A percentile compares a stretch with the other conserved stretches of the same genome.
These are phyloP conservation scores for Penicillium longicatenatum DNA, from an alignment of 495 filamentous ascomycete genomes.

Conservation along the genomic window DNA sequence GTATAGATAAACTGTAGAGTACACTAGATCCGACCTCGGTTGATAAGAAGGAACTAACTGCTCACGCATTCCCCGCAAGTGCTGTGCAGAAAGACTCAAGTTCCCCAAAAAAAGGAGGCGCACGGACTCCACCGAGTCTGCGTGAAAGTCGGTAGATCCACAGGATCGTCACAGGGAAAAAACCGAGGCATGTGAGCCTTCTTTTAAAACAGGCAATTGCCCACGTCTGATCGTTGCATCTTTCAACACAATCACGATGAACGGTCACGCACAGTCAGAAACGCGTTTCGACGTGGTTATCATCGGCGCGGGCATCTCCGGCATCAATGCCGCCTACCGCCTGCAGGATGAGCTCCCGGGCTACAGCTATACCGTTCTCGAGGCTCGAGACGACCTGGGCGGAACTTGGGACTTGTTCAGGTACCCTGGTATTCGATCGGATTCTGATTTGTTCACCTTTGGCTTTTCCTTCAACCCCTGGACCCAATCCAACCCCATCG, in stretches of 20 bases:
- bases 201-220: neutral
- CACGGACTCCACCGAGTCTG: neutral
- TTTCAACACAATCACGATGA: conserved; percentile 20
- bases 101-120: neutral
- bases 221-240: neutral
- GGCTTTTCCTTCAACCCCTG: conserved; percentile 72
- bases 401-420: conserved; percentile 76
- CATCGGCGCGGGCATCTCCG: conserved; percentile 73
- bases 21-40: too few species aligned
- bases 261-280: conserved; percentile 24
- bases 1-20: too few species aligned
- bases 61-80: neutral
- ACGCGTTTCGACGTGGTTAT: conserved; percentile 62
- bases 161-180: conserved; percentile 3
- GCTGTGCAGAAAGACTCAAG: too few species aligned
- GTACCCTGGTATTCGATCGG: conserved; percentile 69
- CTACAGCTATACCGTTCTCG: conserved; percentile 61
- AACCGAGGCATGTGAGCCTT: conserved; percentile 36
- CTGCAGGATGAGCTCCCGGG: conserved; percentile 60
- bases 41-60: too few species aligned
- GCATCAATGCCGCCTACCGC: conserved; percentile 74
- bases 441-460: conserved; percentile 68
- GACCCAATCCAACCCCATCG: conserved; percentile 60
- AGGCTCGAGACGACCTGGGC: conserved; percentile 59
- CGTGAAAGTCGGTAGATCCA: neutral